Base-by-base conservation (phyloP, 805 yeast species). In the Pichia heedii region DNA sequence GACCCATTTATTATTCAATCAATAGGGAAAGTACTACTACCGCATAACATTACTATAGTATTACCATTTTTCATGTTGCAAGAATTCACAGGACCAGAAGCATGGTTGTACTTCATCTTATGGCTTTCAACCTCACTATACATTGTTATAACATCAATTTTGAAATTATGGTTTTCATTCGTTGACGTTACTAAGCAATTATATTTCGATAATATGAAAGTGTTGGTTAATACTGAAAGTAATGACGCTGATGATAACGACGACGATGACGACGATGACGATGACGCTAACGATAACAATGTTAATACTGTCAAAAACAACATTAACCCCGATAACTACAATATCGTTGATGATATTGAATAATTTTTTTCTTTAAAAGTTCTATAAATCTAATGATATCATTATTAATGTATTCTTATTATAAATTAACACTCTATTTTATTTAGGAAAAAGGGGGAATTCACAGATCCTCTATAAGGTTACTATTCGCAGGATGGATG, bases 241-340 rank as follows among this genome's bases (percentile, higher is more conserved):
- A 27, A 32, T 3, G 37, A 43, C 20, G 55, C 55, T 5, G 53
- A 50, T 2, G 48, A 46, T 12, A 42, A 43, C 3, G 45, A 45
- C 11, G 45, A 39, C 16, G 41, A 13, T 5, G 39, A 36, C 19
- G 32, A 21, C 4, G 15, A 26, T 33, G 6, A 12, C 9, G 16
- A 32, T 3, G 37, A 43, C 20, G 55, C 55, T 5, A 52, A 50
- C 2, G 48, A 46, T 12, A 42, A 43, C 3, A 44, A 45, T 13
- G 45, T 37, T 19, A 39, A 13, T 5, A 37, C 32, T 22, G 32
- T 18, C 4, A 8, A 26, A 36, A 9, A 12, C 9, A 15, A n/a
- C n/a, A n/a, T n/a, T n/a, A n/a, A n/a, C n/a, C n/a, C n/a, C n/a
- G n/a, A n/a, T n/a, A n/a, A n/a, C n/a, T n/a, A n/a, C n/a, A n/a